Conservation (phyloP, 2,329 filamentous ascomycete genomes). For the Blastomyces emzantsi region DNA sequence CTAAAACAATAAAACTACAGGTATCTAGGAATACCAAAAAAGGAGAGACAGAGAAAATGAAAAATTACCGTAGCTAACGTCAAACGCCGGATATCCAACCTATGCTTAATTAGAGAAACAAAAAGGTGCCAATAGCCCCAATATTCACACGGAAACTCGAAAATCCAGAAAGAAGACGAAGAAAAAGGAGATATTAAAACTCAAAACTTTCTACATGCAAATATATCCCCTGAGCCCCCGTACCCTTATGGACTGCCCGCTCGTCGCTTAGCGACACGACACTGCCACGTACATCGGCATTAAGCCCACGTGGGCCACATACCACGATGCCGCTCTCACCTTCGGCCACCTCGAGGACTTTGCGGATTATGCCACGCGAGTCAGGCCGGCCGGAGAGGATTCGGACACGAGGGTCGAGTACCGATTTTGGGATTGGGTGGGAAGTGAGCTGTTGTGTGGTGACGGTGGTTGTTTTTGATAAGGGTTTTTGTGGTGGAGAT, state of each 20-base stretch:
- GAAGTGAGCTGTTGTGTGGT: constrained; percentile 5
- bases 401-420: constrained; percentile 21
- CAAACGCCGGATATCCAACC: neutral
- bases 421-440: constrained; percentile 13
- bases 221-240: constrained; percentile 55
- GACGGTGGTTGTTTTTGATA: neutral
- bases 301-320: constrained; percentile 50
- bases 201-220: constrained; percentile 52
- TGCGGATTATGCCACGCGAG: constrained; percentile 44
- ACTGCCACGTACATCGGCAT: constrained; percentile 46
- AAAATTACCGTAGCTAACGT: neutral
- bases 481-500: constrained; percentile 14
- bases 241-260: constrained; percentile 58
- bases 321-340: constrained; percentile 57
- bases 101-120: too few species aligned
- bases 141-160: neutral
- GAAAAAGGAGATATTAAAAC: constrained; percentile 25
- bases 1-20: neutral
- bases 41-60: neutral
- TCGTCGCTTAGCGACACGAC: constrained; percentile 54
- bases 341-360: constrained; percentile 48
- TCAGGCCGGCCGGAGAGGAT: constrained; percentile 46
- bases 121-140: neutral
- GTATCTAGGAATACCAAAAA: neutral
- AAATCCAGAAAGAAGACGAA: too few species aligned